Base-by-base conservation (phyloP, 2,329 filamentous ascomycete genomes). In the Epichloe sibirici region DNA sequence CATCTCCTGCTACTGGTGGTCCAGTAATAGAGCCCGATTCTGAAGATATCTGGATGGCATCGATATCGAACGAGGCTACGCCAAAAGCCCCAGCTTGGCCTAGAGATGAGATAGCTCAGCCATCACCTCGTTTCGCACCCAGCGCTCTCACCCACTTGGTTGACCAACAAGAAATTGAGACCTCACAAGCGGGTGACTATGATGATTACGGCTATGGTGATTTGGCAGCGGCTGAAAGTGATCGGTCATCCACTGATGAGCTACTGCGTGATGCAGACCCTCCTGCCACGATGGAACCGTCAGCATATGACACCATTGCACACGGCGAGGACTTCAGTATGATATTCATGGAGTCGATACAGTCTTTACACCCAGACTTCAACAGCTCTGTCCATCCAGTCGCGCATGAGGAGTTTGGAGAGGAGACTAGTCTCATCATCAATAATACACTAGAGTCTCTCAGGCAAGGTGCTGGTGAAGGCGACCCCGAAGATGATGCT, bases 281-380 rank as follows among this genome's bases (percentile, higher is more conserved):
- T 15, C 58, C 54, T 37, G 59, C 51, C 45, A 58, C 57, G 40
- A 52, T 31, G 52, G 58, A 49, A 48, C 61, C 57, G n/a, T 52
- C 49, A 42, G 56, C 51, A 45, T 67, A 69, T 35, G 68, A 77
- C 48, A 76, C 70, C 0, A 69, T 75, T 46, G 69, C 70, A 4
- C 70, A 75, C n/a, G 72, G 68, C 15, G 77, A 81, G 55, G 74
- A 76, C 40, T 80, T 81, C 56, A 81, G 77, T 60, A 80, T 80
- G 76, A 81, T 81, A 52, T 76, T 76, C 35, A 71, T 79, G 55
- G 71, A 77, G 45, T 77, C 76, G 2, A 66, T 81, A 17, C 75
- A 74, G 2, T 77, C 76, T 0, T 66, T 79, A 51, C 72, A 73
- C 38, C 69, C 66, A 2, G 69, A 69, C 38, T 65, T 71, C 52